Evolutionary conservation across 306 rosid genomes (phyloP).

Genomic region (Casuarina cunninghamiana): DNA sequence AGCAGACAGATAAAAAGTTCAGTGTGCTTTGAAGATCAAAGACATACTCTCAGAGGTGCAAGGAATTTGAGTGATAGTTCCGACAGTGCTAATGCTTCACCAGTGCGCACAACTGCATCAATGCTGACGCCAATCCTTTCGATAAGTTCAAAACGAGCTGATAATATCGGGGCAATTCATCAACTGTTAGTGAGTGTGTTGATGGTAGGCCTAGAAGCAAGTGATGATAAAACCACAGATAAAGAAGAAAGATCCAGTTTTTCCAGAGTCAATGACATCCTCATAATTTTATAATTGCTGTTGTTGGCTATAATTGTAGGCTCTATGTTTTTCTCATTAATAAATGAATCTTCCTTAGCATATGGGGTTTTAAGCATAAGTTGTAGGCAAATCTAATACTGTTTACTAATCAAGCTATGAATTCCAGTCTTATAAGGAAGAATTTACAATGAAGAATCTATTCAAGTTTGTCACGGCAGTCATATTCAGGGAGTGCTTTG

Average conservation of each 20-base stretch:
- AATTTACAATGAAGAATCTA: background rate
- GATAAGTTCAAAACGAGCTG: slow-evolving; percentile 80
- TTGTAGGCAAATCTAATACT: background rate
- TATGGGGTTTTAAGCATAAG: background rate
- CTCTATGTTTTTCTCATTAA: background rate
- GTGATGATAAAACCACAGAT: too few relatives aligned
- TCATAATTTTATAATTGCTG: background rate
- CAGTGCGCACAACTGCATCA: slow-evolving; percentile 66
- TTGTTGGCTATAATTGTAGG: background rate
- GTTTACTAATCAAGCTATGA: background rate
- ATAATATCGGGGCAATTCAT: slow-evolving; percentile 25
- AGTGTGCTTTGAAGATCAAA: background rate
- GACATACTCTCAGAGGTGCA: slow-evolving; percentile 79
- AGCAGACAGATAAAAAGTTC: background rate
- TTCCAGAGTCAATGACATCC: background rate
- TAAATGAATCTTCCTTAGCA: background rate
- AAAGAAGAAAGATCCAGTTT: background rate
- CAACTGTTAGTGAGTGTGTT: slow-evolving; percentile 7
- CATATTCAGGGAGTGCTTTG: background rate
- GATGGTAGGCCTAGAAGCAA: too few relatives aligned
- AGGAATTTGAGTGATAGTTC: slow-evolving; percentile 76
- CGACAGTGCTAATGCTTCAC: slow-evolving; percentile 72
- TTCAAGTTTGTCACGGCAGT: background rate
- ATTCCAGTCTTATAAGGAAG: background rate
- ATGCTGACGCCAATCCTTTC: slow-evolving; percentile 57